Percentiles rank a stretch among this genome's conserved stretches.
Conservation (phyloP, 805 yeast species). For the Lipomyces kockii region DNA sequence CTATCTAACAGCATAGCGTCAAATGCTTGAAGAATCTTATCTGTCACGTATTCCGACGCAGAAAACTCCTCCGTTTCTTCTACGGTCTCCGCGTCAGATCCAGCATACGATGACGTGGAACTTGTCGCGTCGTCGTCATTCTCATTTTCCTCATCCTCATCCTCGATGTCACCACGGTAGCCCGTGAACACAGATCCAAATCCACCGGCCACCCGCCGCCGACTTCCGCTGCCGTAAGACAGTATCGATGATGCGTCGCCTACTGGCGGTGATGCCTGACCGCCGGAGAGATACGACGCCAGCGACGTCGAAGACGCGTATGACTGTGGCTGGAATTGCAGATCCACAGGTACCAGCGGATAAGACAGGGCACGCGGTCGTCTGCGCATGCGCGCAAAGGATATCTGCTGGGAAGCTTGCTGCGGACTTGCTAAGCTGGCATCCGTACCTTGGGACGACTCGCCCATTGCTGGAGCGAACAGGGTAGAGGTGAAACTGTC, state of each 20-base stretch:
- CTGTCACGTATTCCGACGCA: conserved; percentile 32
- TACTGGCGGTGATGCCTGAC: conserved; percentile 13
- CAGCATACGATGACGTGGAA: conserved; percentile 36
- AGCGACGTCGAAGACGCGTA: conserved; percentile 18
- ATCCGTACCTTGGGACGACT: conserved; percentile 24
- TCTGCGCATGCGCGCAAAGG: conserved; percentile 11
- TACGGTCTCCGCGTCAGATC: conserved; percentile 33
- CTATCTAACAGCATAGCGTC: conserved; percentile 31
- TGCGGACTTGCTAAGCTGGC: neutral
- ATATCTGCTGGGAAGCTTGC: neutral
- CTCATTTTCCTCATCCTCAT: conserved; percentile 11
- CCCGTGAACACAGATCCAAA: neutral
- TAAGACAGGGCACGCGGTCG: conserved; percentile 33
- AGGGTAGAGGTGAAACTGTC: neutral
- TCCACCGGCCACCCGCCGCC: conserved; percentile 9
- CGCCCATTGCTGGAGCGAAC: conserved; percentile 13
- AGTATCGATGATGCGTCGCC: conserved; percentile 24
- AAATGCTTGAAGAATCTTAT: conserved; percentile 31
- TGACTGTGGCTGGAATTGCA: conserved; percentile 16
- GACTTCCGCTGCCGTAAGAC: conserved; percentile 30
- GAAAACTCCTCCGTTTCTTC: conserved; percentile 27
- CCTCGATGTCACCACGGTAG: conserved; percentile 4
- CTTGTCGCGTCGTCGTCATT: conserved; percentile 13
- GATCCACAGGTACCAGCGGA: conserved; percentile 30
- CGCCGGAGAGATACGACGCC: conserved; percentile 11